Percentiles rank a stretch among this genome's conserved stretches.
These are phyloP conservation scores for Cladosporium austrohemisphaericum DNA, from an alignment of 2,329 filamentous ascomycete genomes.

Conservation along the genomic window DNA sequence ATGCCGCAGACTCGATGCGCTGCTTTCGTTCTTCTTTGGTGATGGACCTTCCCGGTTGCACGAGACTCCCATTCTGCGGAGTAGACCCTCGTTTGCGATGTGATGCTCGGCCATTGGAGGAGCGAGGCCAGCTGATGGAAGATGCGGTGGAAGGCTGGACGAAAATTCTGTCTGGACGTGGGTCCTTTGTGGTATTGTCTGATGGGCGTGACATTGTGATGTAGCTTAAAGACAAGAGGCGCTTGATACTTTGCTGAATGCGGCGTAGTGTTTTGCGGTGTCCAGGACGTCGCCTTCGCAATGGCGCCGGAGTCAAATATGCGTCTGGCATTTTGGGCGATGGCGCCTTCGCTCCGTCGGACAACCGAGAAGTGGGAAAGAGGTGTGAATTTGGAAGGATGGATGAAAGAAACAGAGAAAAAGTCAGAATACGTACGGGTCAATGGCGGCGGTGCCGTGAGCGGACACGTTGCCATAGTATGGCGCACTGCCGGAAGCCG, in stretches of 20 bases:
- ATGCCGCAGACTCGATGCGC: background rate
- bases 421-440: constrained; percentile 7
- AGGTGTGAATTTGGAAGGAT: background rate
- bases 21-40: constrained; percentile 15
- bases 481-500: constrained; percentile 3
- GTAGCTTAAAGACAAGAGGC: constrained; percentile 3
- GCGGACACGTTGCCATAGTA: constrained; percentile 6
- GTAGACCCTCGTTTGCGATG: constrained; percentile 5
- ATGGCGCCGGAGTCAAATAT: background rate
- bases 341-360: background rate
- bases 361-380: background rate
- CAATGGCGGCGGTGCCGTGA: background rate
- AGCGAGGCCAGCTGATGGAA: background rate
- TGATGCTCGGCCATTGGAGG: background rate
- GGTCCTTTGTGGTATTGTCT: background rate
- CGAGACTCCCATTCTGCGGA: background rate
- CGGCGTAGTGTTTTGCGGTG: constrained; percentile 4
- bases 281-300: background rate
- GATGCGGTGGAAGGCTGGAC: background rate
- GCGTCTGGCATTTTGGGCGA: background rate
- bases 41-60: constrained; percentile 12
- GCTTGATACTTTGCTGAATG: constrained; percentile 13
- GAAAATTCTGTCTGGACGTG: constrained; percentile 3
- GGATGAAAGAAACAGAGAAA: background rate
- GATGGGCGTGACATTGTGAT: constrained; percentile 8